Evolutionary conservation across 331 rosid species (phyloP), one percentile per base, ranked within the genome.

Genomic region (Rhamnella rubrinervis): DNA sequence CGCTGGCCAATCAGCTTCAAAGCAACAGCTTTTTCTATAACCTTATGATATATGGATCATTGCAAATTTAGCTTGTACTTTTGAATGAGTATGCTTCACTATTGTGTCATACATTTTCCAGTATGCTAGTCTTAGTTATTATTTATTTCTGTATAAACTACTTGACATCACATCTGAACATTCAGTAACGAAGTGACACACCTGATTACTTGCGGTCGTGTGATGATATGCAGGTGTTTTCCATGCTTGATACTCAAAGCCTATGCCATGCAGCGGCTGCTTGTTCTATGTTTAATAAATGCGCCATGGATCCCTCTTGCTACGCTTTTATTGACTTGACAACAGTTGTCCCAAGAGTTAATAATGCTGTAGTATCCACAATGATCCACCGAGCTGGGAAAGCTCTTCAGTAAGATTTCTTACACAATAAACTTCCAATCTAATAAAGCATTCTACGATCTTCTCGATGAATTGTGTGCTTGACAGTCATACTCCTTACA

Each of bases 211-310:
- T 81, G 75, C 78, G 55, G 62, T 46, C 18, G 25, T 70, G 55
- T 60, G 25, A 31, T 73, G 60, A 55, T 73, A 50, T 81, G 44
- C 85, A 95, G 99, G 96, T 95, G 1, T 95, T 95, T 72, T 95
- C 97, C 38, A 81, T 86, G 96, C 96, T 95, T n/a, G 97, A 95
- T 77, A 89, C 96, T 10, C 97, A 89, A 76, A 95, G 96, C 77
- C 86, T 91, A 38, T 91, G 97, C 86, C 76, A 84, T 81, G 95
- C 91, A 8, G 90, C 96, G 0, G 97, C 96, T 73, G 79, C 97
- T 66, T 91, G 97, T 77, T 85, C 91, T 7, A 65, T 95, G 83
- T 95, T 95, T 82, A 82, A 86, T 70, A 95, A 89, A 79, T 95
- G 96, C 84, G 96, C 96, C 37, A 84, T 81, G 85, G 97, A 95